Base-by-base conservation (phyloP, 306 rosid species). In the Fragaria vesca region DNA sequence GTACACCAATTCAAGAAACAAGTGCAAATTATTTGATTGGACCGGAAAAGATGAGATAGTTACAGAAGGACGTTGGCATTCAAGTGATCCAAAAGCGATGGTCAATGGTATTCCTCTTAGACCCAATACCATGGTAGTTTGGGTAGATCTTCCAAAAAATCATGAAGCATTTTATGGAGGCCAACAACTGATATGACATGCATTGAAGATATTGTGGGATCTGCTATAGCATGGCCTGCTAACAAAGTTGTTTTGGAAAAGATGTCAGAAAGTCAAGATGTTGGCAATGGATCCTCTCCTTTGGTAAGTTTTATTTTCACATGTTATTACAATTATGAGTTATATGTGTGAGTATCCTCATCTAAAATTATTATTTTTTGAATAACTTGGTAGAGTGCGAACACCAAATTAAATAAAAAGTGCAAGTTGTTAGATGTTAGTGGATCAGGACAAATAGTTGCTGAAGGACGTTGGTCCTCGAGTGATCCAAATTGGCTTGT, bases 151-250 rank as follows among this genome's bases (percentile, higher is more conserved):
- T 50, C 42, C n/a, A 16, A 47, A 71, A 47, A 50, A 13, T 3
- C 43, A 18, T 21, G 21, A 50, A n/a, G 75, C 75, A 24, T 46
- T 71, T 48, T 71, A 16, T 71, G 75, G 43, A 71, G 75, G 60
- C 61, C 61, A 48, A 2, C 30, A 13, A 1, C 24, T 11, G 24
- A 26, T 16, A 46, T 71, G 18, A 13, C 24, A 66, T 38, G 30
- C 30, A 57, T 57, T 21, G 12, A 21, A 57, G 63, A 57, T 57
- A 32, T 30, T 57, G 63, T 57, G 12, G 28, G 28, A 5, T 20
- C 2, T 18, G 26, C 9, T 5, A 7, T 55, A 55, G 62, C 62
- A 20, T 55, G 62, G 62, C 62, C 62, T 55, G 62, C 24, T 8
- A 18, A 18, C 26, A 55, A 20, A 20, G 62, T 55, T 18, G 62